These are phyloP conservation scores for Platanthera guangdongensis DNA, from an alignment of 106 monocot species.

Conservation along the genomic window DNA sequence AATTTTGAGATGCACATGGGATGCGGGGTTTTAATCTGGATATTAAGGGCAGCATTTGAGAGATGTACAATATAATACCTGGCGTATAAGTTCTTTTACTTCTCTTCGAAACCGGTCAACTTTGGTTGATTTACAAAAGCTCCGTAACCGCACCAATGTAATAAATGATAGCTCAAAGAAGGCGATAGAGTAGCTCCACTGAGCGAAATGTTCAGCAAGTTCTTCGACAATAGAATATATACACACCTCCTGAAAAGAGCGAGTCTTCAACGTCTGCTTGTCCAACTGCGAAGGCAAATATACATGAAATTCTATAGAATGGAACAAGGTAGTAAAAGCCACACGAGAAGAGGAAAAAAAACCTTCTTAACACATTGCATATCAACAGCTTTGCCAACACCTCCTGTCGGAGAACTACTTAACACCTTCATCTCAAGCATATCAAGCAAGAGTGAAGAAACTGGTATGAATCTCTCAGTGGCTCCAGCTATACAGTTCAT, in stretches of 20 bases:
- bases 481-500: constrained; percentile 72
- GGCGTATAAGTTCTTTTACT: constrained; percentile 68
- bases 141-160: constrained; percentile 66
- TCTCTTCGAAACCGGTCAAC: constrained; percentile 64
- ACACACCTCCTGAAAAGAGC: constrained; percentile 87
- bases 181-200: constrained; percentile 79
- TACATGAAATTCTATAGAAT: not conserved
- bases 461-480: constrained; percentile 65
- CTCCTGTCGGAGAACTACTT: constrained; percentile 42
- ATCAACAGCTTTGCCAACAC: constrained; percentile 66
- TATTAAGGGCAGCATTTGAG: not conserved
- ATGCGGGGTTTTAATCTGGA: not conserved
- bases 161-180: constrained; percentile 96
- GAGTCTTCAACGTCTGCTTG: constrained; percentile 71
- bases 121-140: constrained; percentile 65
- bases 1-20: not conserved
- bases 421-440: constrained; percentile 92
- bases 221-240: constrained; percentile 66
- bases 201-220: constrained; percentile 84
- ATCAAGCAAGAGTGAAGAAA: constrained; percentile 73
- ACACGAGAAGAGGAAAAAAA: not conserved
- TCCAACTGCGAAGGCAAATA: constrained; percentile 50
- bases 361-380: constrained; percentile 68
- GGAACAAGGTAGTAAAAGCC: not conserved
- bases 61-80: constrained; percentile 29